Conservation (phyloP, 2,329 filamentous ascomycete genomes). For the Albophoma yamanashiensis region DNA sequence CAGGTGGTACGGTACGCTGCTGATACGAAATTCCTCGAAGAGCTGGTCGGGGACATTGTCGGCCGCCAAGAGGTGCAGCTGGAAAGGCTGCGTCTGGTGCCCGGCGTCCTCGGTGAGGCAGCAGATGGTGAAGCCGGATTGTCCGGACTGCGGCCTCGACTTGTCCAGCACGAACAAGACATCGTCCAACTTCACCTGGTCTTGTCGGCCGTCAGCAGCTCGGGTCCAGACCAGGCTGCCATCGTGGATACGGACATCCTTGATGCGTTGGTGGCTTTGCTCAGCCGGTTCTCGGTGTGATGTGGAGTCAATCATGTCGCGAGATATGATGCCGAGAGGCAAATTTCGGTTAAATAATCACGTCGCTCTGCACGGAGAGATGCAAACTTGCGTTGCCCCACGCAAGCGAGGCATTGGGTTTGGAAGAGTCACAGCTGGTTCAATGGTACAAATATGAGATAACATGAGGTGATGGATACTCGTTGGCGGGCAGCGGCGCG, state of each 20-base stretch:
- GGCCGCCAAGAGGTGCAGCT: constrained; percentile 17
- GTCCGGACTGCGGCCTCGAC: not conserved
- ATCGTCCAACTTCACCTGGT: constrained; percentile 11
- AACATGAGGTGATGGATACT: not conserved
- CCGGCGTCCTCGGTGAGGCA: constrained; percentile 24
- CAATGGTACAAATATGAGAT: not conserved
- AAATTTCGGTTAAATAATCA: not conserved
- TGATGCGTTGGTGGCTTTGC: constrained; percentile 1
- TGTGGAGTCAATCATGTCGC: not conserved
- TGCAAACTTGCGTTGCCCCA: not conserved
- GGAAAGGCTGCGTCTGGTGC: constrained; percentile 13
- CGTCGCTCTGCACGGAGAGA: not conserved
- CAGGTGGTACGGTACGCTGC: constrained; percentile 27
- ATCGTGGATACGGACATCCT: constrained; percentile 11
- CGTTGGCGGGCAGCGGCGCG: not conserved
- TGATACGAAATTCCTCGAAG: constrained; percentile 24
- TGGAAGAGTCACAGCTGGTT: not conserved
- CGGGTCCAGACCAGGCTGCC: constrained; percentile 16
- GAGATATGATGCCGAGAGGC: not conserved
- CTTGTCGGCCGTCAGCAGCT: constrained; percentile 5
- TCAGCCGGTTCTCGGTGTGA: not conserved
- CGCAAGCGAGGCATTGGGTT: not conserved
- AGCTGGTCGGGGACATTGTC: constrained; percentile 24
- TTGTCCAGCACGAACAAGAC: constrained; percentile 16
- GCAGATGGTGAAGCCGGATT: constrained; percentile 20